Evolutionary conservation across 2,329 filamentous ascomycete genomes (phyloP).

Genomic region (Epichloe sibirici): DNA sequence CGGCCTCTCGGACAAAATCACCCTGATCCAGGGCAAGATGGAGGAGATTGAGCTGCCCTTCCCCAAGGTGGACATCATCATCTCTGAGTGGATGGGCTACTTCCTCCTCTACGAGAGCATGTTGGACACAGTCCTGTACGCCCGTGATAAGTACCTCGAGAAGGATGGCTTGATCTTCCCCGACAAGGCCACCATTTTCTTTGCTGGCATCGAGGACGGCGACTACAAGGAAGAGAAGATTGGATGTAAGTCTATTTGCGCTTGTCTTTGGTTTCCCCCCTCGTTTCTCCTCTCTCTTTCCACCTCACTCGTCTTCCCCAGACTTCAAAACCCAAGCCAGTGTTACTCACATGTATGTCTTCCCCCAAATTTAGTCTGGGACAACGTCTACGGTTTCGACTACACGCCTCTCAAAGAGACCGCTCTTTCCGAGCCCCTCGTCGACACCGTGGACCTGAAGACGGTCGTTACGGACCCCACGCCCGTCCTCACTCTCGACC

Average conservation of each 20-base stretch:
- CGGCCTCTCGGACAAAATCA: slow-evolving; percentile 91
- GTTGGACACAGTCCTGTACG: slow-evolving; percentile 96
- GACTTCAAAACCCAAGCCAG: background rate
- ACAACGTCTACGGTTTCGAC: slow-evolving; percentile 97
- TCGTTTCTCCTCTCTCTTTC: background rate
- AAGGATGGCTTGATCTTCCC: slow-evolving; percentile 92
- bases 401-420: slow-evolving; percentile 89
- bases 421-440: slow-evolving; percentile 87
- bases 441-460: slow-evolving; percentile 96
- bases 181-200: slow-evolving; percentile 95
- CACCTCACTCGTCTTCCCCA: too few relatives aligned
- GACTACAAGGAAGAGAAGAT: slow-evolving; percentile 99
- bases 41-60: slow-evolving; percentile 91
- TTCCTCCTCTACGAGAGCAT: slow-evolving; percentile 98
- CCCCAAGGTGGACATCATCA: slow-evolving; percentile 97
- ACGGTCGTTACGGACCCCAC: slow-evolving; percentile 89
- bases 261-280: background rate
- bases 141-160: slow-evolving; percentile 79
- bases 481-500: slow-evolving; percentile 74
- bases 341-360: too few relatives aligned
- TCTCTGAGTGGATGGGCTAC: slow-evolving; percentile 99
- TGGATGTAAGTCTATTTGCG: slow-evolving; percentile 56
- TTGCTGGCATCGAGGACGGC: slow-evolving; percentile 94
- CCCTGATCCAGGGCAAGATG: slow-evolving; percentile 98
- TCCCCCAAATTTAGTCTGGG: slow-evolving; percentile 65